Base-by-base conservation (phyloP, 768 basidiomycete genomes). In the Termitomyces sp. region DNA sequence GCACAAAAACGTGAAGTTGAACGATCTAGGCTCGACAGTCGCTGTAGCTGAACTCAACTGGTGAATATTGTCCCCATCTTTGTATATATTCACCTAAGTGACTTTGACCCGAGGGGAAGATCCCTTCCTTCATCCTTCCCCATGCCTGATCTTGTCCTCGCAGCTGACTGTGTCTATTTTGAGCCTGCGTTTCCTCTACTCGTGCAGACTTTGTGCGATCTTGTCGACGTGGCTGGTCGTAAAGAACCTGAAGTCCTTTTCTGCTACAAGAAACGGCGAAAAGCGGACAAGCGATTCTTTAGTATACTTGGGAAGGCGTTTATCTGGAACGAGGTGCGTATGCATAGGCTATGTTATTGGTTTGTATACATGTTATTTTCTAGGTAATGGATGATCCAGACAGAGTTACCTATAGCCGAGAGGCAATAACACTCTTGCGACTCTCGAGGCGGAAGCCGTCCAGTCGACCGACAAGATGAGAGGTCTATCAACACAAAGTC, bases 141-240 rank as follows among this genome's bases (percentile, higher is more conserved):
- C 14, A 70, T 67, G 4, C 81, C 86, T 6, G 85, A 91, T 67
- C 55, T 96, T 28, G 81, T 98, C 59, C 81, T 98, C 5, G 93
- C 91, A 2, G 95, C 95, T 0, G 95, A 98, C 68, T 98, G 95
- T 65, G 94, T 98, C 9, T 98, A 98, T 75, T 94, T 93, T 63
- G 95, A 97, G 72, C 92, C 93, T 13, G 86, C 92, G 0, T 98
- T 97, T 67, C 89, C 93, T 8, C 80, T 95, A 13, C 82, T 98
- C 1, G 89, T 95, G 2, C 72, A 86, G 63, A 95, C 94, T 0
- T 77, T 98, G 35, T 79, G 75, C 36, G 82, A 87, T 47, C 81
- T 96, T 40, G 76, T 81, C 1, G 75, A 79, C 16, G 28, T 30
- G 14, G 36, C 43, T 1, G 56, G 16, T 14, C 38, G 57, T 23